Percentiles rank a stretch among this genome's conserved stretches.
phyloP scores from a whole-genome alignment of 805 yeast genomes.

The Hemisphaericaspora nanyangensis region DNA sequence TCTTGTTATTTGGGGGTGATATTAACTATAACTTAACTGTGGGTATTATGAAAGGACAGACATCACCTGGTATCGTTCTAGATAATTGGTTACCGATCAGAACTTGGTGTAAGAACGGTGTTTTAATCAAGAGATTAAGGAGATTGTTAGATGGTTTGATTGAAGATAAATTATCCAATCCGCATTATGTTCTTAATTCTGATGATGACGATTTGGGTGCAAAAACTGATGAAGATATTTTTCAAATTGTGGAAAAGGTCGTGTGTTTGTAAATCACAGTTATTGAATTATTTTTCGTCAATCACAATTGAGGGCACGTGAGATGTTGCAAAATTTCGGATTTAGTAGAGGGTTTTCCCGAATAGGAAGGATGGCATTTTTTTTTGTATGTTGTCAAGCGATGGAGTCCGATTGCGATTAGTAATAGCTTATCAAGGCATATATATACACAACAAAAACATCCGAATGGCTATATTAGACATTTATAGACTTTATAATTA shows the following conservation, averaged over 20 bases:
- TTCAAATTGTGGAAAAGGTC: conserved; percentile 17
- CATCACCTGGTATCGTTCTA: conserved; percentile 79
- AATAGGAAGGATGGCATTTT: too few species aligned
- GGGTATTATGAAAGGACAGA: conserved; percentile 38
- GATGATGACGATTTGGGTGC: conserved; percentile 1
- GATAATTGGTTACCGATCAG: conserved; percentile 88
- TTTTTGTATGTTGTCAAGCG: too few species aligned
- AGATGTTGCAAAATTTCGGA: neutral
- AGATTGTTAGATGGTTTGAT: conserved; percentile 63
- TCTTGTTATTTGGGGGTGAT: conserved; percentile 79
- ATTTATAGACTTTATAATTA: neutral
- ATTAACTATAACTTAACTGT: conserved; percentile 53
- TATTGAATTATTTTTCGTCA: neutral
- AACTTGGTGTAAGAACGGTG: conserved; percentile 94
- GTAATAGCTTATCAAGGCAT: too few species aligned
- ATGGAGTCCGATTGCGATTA: too few species aligned
- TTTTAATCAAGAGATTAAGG: conserved; percentile 69
- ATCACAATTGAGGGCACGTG: neutral
- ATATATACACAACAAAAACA: too few species aligned
- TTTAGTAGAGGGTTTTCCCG: neutral
- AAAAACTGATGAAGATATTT: conserved; percentile 14
- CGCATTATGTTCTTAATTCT: conserved; percentile 16
- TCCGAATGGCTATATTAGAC: too few species aligned
- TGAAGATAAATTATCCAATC: conserved; percentile 50
- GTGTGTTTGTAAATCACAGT: conserved; percentile 2